phyloP scores from a whole-genome alignment of 306 rosid genomes.

The Vigna radiata region DNA sequence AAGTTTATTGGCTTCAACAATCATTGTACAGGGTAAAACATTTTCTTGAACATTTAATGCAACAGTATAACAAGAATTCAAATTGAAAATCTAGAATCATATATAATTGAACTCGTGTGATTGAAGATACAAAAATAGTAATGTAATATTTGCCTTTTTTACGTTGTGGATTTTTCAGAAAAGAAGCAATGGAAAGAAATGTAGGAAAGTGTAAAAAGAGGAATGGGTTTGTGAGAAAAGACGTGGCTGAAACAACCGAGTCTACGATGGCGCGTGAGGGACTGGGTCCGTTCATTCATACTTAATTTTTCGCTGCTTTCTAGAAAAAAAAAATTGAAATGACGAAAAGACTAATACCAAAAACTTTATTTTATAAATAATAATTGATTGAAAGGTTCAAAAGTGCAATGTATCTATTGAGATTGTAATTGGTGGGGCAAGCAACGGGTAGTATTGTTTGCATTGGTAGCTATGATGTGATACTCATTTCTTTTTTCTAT shows the following conservation, averaged over 20 bases:
- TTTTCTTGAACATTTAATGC: too few species aligned
- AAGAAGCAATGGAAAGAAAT: too few species aligned
- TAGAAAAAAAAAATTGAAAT: slow-evolving; percentile 11
- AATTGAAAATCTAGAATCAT: too few species aligned
- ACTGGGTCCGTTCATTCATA: slow-evolving; percentile 36
- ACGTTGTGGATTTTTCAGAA: too few species aligned
- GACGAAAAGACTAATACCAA: slow-evolving; percentile 3
- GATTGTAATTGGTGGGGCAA: not conserved
- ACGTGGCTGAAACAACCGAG: slow-evolving; percentile 47
- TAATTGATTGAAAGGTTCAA: not conserved
- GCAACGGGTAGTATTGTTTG: not conserved
- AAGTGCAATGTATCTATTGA: slow-evolving; percentile 33
- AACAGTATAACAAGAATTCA: too few species aligned
- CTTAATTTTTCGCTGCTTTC: slow-evolving; percentile 10
- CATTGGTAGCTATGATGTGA: too few species aligned
- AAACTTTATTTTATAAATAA: not conserved
- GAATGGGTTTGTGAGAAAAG: not conserved
- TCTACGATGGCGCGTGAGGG: slow-evolving; percentile 60
- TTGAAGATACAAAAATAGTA: too few species aligned
- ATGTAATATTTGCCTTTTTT: too few species aligned
- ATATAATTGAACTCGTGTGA: too few species aligned
- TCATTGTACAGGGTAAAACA: too few species aligned
- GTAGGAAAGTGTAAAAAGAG: not conserved
- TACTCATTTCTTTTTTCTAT: not conserved
- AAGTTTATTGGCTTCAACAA: too few species aligned